A percentile compares a stretch with the other conserved stretches of the same genome.
phyloP scores from a whole-genome alignment of 108 stramenopile genomes.

The Fistulifera pelliculosa region DNA sequence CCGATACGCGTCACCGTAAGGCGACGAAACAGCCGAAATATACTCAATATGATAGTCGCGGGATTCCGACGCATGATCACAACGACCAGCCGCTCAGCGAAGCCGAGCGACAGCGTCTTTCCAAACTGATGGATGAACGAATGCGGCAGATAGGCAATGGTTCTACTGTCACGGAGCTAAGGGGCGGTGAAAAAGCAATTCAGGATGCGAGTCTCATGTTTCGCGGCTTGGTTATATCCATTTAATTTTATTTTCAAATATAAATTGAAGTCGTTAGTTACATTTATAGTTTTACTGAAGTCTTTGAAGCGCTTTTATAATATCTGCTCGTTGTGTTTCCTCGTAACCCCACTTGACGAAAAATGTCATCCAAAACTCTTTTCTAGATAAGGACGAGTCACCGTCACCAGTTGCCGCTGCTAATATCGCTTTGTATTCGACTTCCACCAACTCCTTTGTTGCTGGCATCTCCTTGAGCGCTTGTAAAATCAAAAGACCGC shows the following conservation, averaged over 20 bases:
- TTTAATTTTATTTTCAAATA: conserved; percentile 10
- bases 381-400: conserved; percentile 6
- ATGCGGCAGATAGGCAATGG: conserved; percentile 54
- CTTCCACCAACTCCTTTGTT: conserved; percentile 1
- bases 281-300: too few species aligned
- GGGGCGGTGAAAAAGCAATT: conserved; percentile 64
- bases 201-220: conserved; percentile 84
- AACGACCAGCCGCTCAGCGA: conserved; percentile 36
- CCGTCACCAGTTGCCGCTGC: conserved; percentile 23
- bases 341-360: conserved; percentile 51
- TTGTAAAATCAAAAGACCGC: conserved; percentile 27
- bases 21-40: conserved; percentile 78
- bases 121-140: conserved; percentile 51
- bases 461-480: neutral
- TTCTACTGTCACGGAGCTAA: conserved; percentile 58
- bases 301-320: conserved; percentile 27
- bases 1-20: conserved; percentile 71
- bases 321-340: conserved; percentile 36
- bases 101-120: conserved; percentile 42
- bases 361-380: conserved; percentile 49
- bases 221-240: conserved; percentile 49
- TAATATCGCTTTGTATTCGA: conserved; percentile 34
- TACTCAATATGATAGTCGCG: conserved; percentile 56
- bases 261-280: too few species aligned
- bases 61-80: conserved; percentile 79